phyloP scores from a whole-genome alignment of 305 asterid species.

The Fraxinus sp. region DNA sequence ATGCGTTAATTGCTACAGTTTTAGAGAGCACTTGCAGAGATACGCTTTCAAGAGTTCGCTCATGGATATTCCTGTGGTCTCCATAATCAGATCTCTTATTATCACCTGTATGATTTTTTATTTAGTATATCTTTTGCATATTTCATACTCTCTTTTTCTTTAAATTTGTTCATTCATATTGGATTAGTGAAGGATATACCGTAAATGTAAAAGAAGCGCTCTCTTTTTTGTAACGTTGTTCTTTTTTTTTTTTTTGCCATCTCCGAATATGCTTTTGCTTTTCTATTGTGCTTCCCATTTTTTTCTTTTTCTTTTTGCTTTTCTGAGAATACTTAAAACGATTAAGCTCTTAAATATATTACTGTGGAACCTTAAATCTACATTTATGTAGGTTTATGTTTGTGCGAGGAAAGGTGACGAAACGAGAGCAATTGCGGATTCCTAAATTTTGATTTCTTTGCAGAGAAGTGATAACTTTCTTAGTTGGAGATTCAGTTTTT shows the following conservation, averaged over 20 bases:
- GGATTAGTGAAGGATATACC: slow-evolving; percentile 10
- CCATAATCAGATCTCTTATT: slow-evolving; percentile 77
- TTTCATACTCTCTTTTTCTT: not conserved
- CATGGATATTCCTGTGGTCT: slow-evolving; percentile 74
- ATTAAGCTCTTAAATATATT: not conserved
- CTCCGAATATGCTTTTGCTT: slow-evolving; percentile 13
- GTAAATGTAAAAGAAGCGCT: not conserved
- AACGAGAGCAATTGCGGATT: not conserved
- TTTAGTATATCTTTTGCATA: not conserved
- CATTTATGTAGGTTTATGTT: slow-evolving; percentile 14
- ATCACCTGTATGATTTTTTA: slow-evolving; percentile 55
- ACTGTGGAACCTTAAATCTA: not conserved
- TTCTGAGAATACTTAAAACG: not conserved
- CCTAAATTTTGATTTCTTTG: not conserved
- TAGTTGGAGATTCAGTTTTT: not conserved
- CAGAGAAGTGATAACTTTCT: not conserved
- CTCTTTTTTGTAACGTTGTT: too few species aligned
- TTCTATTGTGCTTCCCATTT: slow-evolving; percentile 9
- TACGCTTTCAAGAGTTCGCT: slow-evolving; percentile 82
- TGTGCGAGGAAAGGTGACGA: not conserved
- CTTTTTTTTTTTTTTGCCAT: not conserved
- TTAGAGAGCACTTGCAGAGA: slow-evolving; percentile 67
- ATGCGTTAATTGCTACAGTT: slow-evolving; percentile 58
- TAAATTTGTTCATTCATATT: not conserved
- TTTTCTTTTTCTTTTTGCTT: not conserved